Base-by-base conservation (phyloP, 257 asterid species). In the Scutellaria galericulata region DNA sequence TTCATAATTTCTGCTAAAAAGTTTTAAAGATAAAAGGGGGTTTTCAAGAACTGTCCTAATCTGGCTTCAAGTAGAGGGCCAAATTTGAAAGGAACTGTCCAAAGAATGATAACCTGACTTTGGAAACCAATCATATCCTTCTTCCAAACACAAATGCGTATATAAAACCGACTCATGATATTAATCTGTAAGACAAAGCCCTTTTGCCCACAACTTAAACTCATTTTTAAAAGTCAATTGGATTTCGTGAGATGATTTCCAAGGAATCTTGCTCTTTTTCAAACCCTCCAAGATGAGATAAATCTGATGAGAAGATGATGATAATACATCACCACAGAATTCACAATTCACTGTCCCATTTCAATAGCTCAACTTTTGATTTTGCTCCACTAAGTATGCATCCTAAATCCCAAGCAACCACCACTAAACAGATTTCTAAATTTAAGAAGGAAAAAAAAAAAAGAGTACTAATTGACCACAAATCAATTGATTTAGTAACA, bases 301-400 rank as follows among this genome's bases (percentile, higher is more conserved):
- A 71, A 35, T 31, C 37, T 31, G 5, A 31, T 31, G 5, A 31
- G 37, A 31, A 27, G 70, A 45, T 63, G 45, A 62, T 27, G 31
- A 35, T 8, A 50, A 40, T 27, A 64, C 14, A 70, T 58, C 58
- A 58, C 42, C 73, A 35, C 57, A 66, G 61, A 39, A 48, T 27
- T 42, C n/a, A 65, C 27, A 53, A 40, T 54, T 55, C 50, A 37
- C 35, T 18, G 27, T 8, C 48, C 13, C 53, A 37, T 39, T 61
- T 61, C 62, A 72, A 59, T 65, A 70, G 45, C 68, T 54, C 48
- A 42, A 47, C 44, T 1, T 62, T 68, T 44, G 37, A 31, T 31
- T 31, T 31, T 31, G 37, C 37, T 31, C 8, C 11, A 12, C 46
- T 13, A 35, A 57, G 7, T 58, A 35, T 37, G 48, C 22, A 69